Evolutionary conservation across 129 eudicot genomes (phyloP).

Genomic region (Flaveria sonorensis): DNA sequence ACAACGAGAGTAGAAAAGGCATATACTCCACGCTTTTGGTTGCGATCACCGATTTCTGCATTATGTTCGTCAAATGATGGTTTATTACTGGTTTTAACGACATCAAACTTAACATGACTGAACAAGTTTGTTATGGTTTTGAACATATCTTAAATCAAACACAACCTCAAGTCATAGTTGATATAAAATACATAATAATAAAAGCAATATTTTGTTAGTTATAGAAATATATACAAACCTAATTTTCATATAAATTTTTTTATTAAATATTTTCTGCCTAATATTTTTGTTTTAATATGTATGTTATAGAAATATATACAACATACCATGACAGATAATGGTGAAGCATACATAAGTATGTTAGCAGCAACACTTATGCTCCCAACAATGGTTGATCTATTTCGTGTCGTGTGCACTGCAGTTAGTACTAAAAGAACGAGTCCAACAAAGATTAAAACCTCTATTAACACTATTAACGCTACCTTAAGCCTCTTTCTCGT

Average conservation of each 20-base stretch:
- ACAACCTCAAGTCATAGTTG: background rate
- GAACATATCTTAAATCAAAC: no score
- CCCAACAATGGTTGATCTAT: slow-evolving; percentile 62
- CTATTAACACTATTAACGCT: slow-evolving; percentile 37
- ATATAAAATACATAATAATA: background rate
- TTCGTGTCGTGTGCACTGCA: slow-evolving; percentile 42
- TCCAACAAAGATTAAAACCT: slow-evolving; percentile 41
- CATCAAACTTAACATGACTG: background rate
- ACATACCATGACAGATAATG: slow-evolving; percentile 75
- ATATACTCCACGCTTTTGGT: slow-evolving; percentile 88
- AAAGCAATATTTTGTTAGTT: no score
- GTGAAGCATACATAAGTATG: slow-evolving; percentile 85
- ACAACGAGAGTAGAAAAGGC: slow-evolving; percentile 79
- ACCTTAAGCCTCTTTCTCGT: slow-evolving; percentile 42
- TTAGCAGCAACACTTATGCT: slow-evolving; percentile 53
- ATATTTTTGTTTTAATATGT: no score
- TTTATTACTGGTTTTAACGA: no score
- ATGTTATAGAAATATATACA: no score
- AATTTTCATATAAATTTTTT: no score
- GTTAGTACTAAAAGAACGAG: slow-evolving; percentile 52
- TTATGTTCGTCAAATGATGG: background rate
- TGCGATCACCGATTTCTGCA: slow-evolving; percentile 76
- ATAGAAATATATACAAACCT: no score
- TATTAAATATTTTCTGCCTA: no score
- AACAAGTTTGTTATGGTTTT: background rate